Evolutionary conservation across 225 moss, liverwort and hornwort genomes (phyloP), one percentile per base, ranked within the genome.

Genomic region (Bryoerythrophyllum caledonicum): DNA sequence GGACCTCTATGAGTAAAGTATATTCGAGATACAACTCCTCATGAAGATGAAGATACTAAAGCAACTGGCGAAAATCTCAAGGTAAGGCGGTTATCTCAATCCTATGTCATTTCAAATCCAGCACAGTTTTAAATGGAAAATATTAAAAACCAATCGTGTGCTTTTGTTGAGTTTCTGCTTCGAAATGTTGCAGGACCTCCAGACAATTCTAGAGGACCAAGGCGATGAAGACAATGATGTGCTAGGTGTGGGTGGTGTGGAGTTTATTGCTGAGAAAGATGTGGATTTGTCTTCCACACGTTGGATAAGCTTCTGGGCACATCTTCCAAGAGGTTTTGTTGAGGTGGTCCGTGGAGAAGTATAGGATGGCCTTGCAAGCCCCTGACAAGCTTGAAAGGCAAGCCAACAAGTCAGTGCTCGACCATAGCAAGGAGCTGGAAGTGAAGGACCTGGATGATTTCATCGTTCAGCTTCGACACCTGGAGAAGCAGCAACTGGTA

Each of bases 301-400:
- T n/a, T 84, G 51, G 72, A 76, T 7, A 76, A 73, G 55, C 63
- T 80, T 61, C 30, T 79, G 7, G 63, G 46, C 37, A 28, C 20
- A 41, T 53, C 24, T 17, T 73, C 12, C 19, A 84, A 20, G 68
- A 73, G 12, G 32, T 70, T 4, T 58, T 57, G 23, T 80, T 73
- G 34, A 76, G 27, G 49, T 84, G 84, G 84, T 52, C 52, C 2
- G 76, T 73, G 48, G 73, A 68, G 20, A 70, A 69, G 34, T 23
- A 10, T 7, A 70, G 84, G 43, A 67, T 80, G 63, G 77, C 52
- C 4, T 66, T 82, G 41, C 64, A 64, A 37, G 60, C 38, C 44
- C 56, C 8, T 27, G 40, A 60, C 1, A 62, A 44, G 20, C 46
- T 69, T 19, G 67, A 49, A 60, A 60, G 51, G 17, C 65, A 43